Conservation (phyloP, 2,329 filamentous ascomycete genomes). For the Diaporthe citri region DNA sequence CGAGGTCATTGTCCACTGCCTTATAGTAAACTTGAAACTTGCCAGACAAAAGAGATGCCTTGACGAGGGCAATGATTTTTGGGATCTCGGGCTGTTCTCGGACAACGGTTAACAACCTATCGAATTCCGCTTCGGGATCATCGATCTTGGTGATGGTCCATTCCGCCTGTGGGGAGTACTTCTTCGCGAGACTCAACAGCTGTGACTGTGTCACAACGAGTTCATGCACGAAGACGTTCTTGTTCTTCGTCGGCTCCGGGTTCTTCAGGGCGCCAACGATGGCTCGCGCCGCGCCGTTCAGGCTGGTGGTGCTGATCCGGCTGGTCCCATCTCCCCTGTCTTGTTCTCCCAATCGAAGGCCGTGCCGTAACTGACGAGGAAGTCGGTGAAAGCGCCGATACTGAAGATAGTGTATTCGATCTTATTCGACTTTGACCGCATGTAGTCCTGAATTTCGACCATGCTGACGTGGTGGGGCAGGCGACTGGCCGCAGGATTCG, state of each 20-base stretch:
- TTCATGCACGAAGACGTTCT: neutral
- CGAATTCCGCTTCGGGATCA: neutral
- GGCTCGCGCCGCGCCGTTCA: neutral
- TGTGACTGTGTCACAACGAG: neutral
- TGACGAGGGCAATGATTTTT: neutral
- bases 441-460: constrained; percentile 15
- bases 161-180: neutral
- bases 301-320: constrained; percentile 14
- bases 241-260: neutral
- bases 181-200: neutral
- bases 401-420: constrained; percentile 23
- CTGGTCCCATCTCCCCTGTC: constrained; percentile 3
- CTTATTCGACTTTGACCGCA: neutral
- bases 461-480: constrained; percentile 1
- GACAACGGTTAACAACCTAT: neutral
- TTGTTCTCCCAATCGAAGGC: constrained; percentile 17
- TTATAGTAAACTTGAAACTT: neutral
- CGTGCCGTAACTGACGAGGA: neutral
- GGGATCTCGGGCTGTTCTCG: neutral
- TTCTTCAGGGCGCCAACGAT: neutral
- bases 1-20: neutral
- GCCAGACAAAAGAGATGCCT: neutral
- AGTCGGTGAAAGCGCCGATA: constrained; percentile 10
- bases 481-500: constrained; percentile 2
- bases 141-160: neutral